Conservation (phyloP, 2,329 filamentous ascomycete genomes). For the Colletotrichum camelliae region DNA sequence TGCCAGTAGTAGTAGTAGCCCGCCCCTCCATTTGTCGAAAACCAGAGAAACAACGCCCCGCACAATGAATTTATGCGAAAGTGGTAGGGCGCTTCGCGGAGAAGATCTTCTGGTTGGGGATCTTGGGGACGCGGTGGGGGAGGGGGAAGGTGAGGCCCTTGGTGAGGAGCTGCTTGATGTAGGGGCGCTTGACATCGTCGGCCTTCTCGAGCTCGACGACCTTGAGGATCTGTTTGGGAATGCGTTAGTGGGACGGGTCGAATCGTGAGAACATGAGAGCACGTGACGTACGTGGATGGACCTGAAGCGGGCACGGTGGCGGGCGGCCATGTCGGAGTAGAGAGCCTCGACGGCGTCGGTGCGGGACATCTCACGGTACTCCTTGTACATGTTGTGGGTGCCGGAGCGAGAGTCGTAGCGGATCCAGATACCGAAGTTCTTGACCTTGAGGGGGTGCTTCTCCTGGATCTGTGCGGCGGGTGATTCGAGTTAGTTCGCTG, state of each 20-base stretch:
- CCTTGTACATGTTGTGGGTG: constrained; percentile 99
- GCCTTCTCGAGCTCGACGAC: constrained; percentile 96
- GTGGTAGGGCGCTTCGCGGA: constrained; percentile 91
- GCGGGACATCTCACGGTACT: constrained; percentile 99
- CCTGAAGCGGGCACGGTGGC: constrained; percentile 97
- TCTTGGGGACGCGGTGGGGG: constrained; percentile 91
- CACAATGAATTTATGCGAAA: constrained; percentile 79
- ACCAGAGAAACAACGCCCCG: constrained; percentile 52
- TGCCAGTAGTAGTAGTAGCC: constrained; percentile 47
- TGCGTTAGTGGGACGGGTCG: not conserved
- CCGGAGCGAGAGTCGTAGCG: constrained; percentile 99
- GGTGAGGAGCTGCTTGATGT: constrained; percentile 97
- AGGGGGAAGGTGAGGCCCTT: constrained; percentile 99
- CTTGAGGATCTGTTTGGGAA: constrained; percentile 80
- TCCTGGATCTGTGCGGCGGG: constrained; percentile 75
- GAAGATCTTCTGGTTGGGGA: constrained; percentile 88
- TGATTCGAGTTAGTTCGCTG: not conserved
- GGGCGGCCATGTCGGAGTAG: constrained; percentile 99
- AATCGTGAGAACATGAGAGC: not conserved
- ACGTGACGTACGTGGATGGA: constrained; percentile 85
- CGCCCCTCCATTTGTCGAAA: constrained; percentile 44
- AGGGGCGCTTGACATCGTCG: constrained; percentile 95
- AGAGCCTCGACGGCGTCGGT: constrained; percentile 94
- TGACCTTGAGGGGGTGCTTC: constrained; percentile 99
- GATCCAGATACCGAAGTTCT: constrained; percentile 99